These are phyloP conservation scores for Nakataea oryzae DNA, from an alignment of 2,329 filamentous ascomycete species.

Conservation along the genomic window DNA sequence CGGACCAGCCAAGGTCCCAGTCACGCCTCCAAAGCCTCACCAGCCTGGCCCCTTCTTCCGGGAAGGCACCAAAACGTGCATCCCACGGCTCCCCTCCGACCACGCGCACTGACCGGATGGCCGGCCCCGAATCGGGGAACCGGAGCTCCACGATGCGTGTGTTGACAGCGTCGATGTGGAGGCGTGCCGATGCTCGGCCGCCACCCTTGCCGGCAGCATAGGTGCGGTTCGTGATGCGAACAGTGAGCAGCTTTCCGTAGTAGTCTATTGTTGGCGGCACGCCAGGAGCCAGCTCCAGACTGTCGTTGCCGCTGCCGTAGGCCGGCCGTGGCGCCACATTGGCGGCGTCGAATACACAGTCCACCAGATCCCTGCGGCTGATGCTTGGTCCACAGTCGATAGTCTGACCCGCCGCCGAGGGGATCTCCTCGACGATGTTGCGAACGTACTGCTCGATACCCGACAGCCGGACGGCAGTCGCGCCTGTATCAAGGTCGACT, in stretches of 20 bases:
- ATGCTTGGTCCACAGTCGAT: conserved; percentile 38
- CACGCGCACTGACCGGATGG: conserved; percentile 51
- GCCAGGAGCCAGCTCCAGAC: conserved; percentile 1
- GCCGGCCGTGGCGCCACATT: conserved; percentile 52
- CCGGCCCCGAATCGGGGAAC: conserved; percentile 40
- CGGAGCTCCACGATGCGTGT: conserved; percentile 69
- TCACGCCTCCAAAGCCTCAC: conserved; percentile 72
- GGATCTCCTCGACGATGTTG: conserved; percentile 56
- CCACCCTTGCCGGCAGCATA: conserved; percentile 12
- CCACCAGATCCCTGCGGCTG: conserved; percentile 39
- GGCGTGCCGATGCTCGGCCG: conserved; percentile 34
- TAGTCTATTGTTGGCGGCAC: conserved; percentile 19
- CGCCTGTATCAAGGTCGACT: conserved; percentile 64
- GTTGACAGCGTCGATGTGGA: conserved; percentile 61
- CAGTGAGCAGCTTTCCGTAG: conserved; percentile 52
- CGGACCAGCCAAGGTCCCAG: conserved; percentile 67
- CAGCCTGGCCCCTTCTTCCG: conserved; percentile 37
- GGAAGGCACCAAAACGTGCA: conserved; percentile 53
- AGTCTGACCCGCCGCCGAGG: conserved; percentile 55
- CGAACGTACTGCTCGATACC: conserved; percentile 60
- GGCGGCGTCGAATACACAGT: conserved; percentile 61
- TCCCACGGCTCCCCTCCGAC: conserved; percentile 51
- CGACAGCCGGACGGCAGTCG: conserved; percentile 57
- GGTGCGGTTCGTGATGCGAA: conserved; percentile 37
- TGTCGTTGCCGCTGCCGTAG: conserved; percentile 19